Evolutionary conservation across 2,329 filamentous ascomycete species (phyloP), one percentile per base, ranked within the genome.

Genomic region (Cadophora sp.): DNA sequence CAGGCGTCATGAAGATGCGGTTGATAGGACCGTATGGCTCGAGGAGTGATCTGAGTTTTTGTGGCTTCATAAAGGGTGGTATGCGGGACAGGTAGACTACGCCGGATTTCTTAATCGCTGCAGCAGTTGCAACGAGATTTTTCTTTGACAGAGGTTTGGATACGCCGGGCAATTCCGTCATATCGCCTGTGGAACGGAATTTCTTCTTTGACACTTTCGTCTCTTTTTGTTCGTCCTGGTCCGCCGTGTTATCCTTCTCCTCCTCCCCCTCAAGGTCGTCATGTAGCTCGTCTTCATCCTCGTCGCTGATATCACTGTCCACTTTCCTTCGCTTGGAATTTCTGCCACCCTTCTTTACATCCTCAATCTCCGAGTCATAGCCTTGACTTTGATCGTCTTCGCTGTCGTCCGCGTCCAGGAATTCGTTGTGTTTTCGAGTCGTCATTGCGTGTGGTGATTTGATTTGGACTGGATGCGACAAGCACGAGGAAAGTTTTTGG

Each of bases 41-140:
- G 64, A 96, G 87, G 16, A 94, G 88, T 22, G 90, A 89, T 72
- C 91, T 89, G 50, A 96, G 84, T 76, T 94, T 94, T 62, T 85
- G 83, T 7, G 92, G 92, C 76, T 94, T 94, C 92, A 97, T 96
- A 80, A 94, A 97, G 0, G 93, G 93, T 4, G 93, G 93, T 71
- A 96, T 88, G 68, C 93, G 89, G 4, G 92, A 95, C 70, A 97
- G 84, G 81, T 96, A 97, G 69, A 96, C 84, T 14, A 97, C 91
- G 71, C 93, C 93, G 0, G 92, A 93, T 77, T 89, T 91, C 73
- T 87, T 88, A 68, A 91, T 85, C 26, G 89, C 88, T 43, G 86
- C 85, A 70, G 89, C 87, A 12, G 88, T 86, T 5, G 84, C 84
- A 48, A 91, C 86, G 60, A 92, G 86, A 76, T 92, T 91, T 81